Percentiles rank a stretch among this genome's conserved stretches.
phyloP scores from a whole-genome alignment of 441 rosid species.

The Macaranga tanarius region DNA sequence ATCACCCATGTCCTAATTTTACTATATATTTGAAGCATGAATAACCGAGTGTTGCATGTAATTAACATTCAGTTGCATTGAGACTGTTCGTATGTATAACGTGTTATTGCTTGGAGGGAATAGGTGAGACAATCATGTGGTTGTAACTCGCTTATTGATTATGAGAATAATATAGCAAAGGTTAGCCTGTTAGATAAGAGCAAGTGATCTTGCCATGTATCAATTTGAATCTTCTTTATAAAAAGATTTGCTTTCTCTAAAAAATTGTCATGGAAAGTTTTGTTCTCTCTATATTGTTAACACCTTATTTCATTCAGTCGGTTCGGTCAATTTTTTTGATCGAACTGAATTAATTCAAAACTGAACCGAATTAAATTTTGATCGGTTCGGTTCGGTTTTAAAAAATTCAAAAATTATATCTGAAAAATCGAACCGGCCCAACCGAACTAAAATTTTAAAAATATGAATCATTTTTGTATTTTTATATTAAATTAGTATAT shows the following conservation, averaged over 20 bases:
- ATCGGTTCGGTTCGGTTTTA: too few relatives aligned
- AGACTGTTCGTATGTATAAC: background rate
- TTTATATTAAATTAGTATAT: too few relatives aligned
- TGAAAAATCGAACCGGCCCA: too few relatives aligned
- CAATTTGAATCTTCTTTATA: background rate
- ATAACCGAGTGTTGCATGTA: background rate
- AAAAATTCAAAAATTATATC: too few relatives aligned
- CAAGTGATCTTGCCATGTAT: background rate
- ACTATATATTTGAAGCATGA: background rate
- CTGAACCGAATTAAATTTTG: too few relatives aligned
- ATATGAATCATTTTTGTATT: too few relatives aligned
- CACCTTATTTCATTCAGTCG: too few relatives aligned
- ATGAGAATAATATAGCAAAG: background rate
- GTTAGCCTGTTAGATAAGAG: background rate
- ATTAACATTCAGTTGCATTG: background rate
- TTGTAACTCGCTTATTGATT: background rate
- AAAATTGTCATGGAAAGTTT: background rate
- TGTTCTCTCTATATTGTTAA: background rate
- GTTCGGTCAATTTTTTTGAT: too few relatives aligned
- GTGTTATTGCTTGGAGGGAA: background rate
- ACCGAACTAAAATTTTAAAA: too few relatives aligned
- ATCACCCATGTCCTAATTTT: background rate
- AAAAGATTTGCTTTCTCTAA: background rate
- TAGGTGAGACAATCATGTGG: background rate
- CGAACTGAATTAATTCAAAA: too few relatives aligned